Conservation (phyloP, 2,329 filamentous ascomycete genomes). For the Aspergillus hortae region DNA sequence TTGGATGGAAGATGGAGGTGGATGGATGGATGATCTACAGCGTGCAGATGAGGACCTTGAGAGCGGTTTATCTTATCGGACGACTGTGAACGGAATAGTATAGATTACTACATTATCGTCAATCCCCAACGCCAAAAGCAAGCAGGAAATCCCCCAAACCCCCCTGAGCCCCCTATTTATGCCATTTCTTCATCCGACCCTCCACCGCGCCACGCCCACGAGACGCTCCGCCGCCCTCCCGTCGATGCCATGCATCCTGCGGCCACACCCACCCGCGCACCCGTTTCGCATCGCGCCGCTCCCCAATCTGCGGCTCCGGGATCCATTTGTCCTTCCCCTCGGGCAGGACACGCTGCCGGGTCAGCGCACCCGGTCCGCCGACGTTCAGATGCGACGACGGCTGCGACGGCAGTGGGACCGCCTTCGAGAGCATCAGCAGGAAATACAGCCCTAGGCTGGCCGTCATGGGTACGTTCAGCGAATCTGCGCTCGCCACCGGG, state of each 20-base stretch:
- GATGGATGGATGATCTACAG: background rate
- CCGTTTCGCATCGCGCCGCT: slow-evolving; percentile 59
- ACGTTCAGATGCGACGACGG: slow-evolving; percentile 58
- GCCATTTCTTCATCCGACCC: slow-evolving; percentile 32
- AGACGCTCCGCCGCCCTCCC: slow-evolving; percentile 45
- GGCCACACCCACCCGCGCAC: slow-evolving; percentile 61
- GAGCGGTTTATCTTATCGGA: background rate
- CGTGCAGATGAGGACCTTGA: slow-evolving; percentile 26
- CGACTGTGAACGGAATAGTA: background rate
- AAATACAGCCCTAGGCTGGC: slow-evolving; percentile 61
- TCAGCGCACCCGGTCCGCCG: slow-evolving; percentile 55
- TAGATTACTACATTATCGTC: background rate
- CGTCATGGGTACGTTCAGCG: slow-evolving; percentile 45
- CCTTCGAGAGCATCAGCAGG: slow-evolving; percentile 63
- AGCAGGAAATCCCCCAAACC: background rate
- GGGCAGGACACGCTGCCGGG: slow-evolving; percentile 50
- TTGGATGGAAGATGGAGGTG: too few relatives aligned
- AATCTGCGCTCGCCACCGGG: slow-evolving; percentile 6
- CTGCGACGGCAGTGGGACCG: slow-evolving; percentile 56
- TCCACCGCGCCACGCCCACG: slow-evolving; percentile 19
- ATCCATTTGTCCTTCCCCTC: slow-evolving; percentile 61
- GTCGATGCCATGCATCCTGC: slow-evolving; percentile 57
- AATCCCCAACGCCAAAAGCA: background rate
- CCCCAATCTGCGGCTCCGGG: slow-evolving; percentile 56
- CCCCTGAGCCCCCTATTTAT: slow-evolving; percentile 23